phyloP scores from a whole-genome alignment of 2,329 filamentous ascomycete species.

The Fusarium hostae region DNA sequence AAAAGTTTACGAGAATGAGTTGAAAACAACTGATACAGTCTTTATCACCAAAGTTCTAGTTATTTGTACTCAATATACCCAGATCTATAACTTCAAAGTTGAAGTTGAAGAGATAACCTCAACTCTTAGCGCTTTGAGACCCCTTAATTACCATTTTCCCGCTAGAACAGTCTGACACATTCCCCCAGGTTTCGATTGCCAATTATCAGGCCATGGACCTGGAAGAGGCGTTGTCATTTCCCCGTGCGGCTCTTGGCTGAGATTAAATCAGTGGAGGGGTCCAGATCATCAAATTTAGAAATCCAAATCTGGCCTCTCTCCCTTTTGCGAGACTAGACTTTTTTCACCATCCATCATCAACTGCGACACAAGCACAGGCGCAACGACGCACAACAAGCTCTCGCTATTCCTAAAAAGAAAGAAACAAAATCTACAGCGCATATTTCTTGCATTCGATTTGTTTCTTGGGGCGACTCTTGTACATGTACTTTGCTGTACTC shows the following conservation, averaged over 20 bases:
- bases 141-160: conserved; percentile 22
- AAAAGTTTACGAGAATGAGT: neutral
- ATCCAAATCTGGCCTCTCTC: conserved; percentile 38
- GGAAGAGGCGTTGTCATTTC: conserved; percentile 27
- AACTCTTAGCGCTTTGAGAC: conserved; percentile 6
- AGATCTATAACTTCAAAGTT: neutral
- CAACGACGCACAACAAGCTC: conserved; percentile 1
- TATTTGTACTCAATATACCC: neutral
- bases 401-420: conserved; percentile 13
- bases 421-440: neutral
- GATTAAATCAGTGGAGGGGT: conserved; percentile 20
- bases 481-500: conserved; percentile 28
- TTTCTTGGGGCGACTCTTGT: conserved; percentile 30
- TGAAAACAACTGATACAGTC: neutral
- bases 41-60: fast-evolving
- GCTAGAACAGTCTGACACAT: conserved; percentile 38
- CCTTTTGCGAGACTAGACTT: neutral
- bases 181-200: conserved; percentile 39
- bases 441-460: conserved; percentile 33
- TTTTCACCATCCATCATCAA: conserved; percentile 4
- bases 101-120: neutral
- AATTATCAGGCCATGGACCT: conserved; percentile 41
- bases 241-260: conserved; percentile 38
- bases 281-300: conserved; percentile 36
- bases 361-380: conserved; percentile 1